These are phyloP conservation scores for Grigorovia jiainica DNA, from an alignment of 805 yeast species.

Conservation along the genomic window DNA sequence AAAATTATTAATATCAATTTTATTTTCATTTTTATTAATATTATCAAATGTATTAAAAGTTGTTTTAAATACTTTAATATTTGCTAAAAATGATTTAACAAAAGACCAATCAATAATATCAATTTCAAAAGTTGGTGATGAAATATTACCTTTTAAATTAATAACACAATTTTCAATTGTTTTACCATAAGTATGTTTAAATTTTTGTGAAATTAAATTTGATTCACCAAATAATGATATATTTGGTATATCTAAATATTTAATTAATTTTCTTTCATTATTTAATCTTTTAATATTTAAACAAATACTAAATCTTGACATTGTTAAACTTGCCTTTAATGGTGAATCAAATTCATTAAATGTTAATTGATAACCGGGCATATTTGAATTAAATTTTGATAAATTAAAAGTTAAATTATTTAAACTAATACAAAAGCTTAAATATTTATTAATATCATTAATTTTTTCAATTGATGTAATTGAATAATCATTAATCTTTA, in stretches of 20 bases:
- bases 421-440: conserved; percentile 16
- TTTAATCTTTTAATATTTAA: conserved; percentile 19
- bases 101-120: conserved; percentile 33
- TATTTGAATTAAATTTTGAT: conserved; percentile 24
- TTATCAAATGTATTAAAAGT: conserved; percentile 5
- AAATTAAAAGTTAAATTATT: conserved; percentile 21
- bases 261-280: conserved; percentile 7
- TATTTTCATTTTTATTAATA: conserved; percentile 6
- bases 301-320: conserved; percentile 30
- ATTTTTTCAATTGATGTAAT: conserved; percentile 16
- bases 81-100: conserved; percentile 24
- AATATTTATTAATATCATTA: conserved; percentile 12
- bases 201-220: conserved; percentile 31
- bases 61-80: conserved; percentile 21
- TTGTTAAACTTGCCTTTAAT: conserved; percentile 29
- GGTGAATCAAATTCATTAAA: conserved; percentile 37
- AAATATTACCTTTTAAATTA: conserved; percentile 31
- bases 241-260: conserved; percentile 31
- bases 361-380: conserved; percentile 40
- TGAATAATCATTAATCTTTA: conserved; percentile 15
- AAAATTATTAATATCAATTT: background rate
- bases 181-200: conserved; percentile 17
- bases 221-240: conserved; percentile 32
- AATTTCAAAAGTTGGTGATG: conserved; percentile 38
- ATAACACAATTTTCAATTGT: conserved; percentile 27